A percentile compares a stretch with the other conserved stretches of the same genome.
Conservation (phyloP, 2,329 filamentous ascomycete species). For the Colletotrichum cordylinicola region DNA sequence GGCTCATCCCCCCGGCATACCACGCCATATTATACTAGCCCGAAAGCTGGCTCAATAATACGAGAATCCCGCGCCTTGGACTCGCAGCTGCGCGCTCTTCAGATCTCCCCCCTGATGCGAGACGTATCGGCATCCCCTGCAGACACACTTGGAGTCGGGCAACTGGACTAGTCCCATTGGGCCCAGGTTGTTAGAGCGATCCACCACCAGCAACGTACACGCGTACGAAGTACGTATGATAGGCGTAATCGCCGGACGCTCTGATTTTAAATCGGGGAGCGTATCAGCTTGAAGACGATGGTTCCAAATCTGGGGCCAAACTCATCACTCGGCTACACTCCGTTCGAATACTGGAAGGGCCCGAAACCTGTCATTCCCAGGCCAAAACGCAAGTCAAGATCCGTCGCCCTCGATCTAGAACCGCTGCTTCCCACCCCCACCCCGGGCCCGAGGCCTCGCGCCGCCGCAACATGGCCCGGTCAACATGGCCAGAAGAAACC, state of each 20-base stretch:
- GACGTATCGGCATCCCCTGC: constrained; percentile 3
- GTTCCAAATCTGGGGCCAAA: constrained; percentile 14
- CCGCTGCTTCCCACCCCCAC: constrained; percentile 15
- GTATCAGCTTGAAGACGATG: constrained; percentile 17
- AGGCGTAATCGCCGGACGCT: constrained; percentile 7
- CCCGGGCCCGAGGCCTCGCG: not conserved
- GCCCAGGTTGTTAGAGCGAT: not conserved
- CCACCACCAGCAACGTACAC: not conserved
- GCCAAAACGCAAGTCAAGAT: constrained; percentile 5
- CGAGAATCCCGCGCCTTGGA: not conserved
- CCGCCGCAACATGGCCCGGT: constrained; percentile 17
- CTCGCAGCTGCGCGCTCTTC: not conserved
- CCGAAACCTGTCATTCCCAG: constrained; percentile 23
- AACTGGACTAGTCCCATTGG: not conserved
- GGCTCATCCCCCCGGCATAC: not conserved
- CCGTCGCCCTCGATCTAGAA: constrained; percentile 7
- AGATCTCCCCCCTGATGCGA: not conserved
- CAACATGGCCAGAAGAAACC: not conserved
- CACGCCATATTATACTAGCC: not conserved
- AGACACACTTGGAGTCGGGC: not conserved
- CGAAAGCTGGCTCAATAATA: not conserved
- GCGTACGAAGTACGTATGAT: constrained; percentile 16
- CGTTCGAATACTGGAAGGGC: constrained; percentile 31
- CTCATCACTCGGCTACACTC: constrained; percentile 26
- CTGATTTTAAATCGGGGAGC: constrained; percentile 6